Conservation (phyloP, 169 alveolate species). For the Plasmodium relictum region DNA sequence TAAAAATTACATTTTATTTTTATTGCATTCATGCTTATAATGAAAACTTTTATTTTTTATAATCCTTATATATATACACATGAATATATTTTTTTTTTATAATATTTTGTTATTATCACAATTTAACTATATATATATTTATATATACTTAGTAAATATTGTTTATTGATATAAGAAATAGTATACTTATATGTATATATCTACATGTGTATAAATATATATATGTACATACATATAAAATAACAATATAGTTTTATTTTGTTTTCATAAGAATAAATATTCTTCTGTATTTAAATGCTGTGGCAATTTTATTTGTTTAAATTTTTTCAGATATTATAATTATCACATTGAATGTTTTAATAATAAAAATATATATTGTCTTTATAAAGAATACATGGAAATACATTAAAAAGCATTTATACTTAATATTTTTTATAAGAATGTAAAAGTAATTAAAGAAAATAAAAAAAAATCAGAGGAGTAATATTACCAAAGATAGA, state of each 20-base stretch:
- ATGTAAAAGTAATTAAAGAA: too few relatives aligned
- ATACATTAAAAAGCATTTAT: too few relatives aligned
- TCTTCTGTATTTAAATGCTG: not conserved
- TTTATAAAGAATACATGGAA: too few relatives aligned
- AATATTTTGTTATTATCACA: not conserved
- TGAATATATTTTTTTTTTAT: not conserved
- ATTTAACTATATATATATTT: not conserved
- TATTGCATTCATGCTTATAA: not conserved
- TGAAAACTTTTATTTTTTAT: not conserved
- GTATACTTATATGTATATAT: slow-evolving; percentile 9
- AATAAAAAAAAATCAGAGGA: too few relatives aligned
- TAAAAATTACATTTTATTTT: not conserved
- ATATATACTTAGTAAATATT: not conserved
- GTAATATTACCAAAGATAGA: too few relatives aligned
- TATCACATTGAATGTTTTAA: slow-evolving; percentile 1
- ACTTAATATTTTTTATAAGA: too few relatives aligned
- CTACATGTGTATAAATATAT: not conserved
- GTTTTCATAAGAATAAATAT: slow-evolving; percentile 24
- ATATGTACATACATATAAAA: slow-evolving; percentile 9
- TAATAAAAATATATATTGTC: not conserved
- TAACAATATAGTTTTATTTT: slow-evolving; percentile 23
- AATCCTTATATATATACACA: not conserved
- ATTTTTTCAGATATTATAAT: slow-evolving; percentile 11
- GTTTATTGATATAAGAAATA: too few relatives aligned
- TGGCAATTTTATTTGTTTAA: slow-evolving; percentile 10